phyloP scores from a whole-genome alignment of 306 rosid genomes.

The Lagenaria siceraria region DNA sequence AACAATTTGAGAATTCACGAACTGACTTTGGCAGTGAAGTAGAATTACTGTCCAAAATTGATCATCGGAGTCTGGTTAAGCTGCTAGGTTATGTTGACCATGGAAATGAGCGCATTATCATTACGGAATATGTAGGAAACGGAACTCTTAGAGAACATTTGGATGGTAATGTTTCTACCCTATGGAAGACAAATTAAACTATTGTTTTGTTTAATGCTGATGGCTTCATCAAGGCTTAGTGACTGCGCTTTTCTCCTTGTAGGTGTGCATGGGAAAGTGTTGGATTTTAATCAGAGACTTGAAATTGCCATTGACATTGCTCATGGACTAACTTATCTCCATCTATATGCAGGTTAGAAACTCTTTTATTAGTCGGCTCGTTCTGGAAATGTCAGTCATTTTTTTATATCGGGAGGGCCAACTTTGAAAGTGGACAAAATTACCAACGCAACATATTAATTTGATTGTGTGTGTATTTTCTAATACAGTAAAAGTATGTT shows the following conservation, averaged over 20 bases:
- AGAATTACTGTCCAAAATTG: slow-evolving; percentile 83
- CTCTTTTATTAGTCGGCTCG: slow-evolving; percentile 3
- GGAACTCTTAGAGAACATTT: slow-evolving; percentile 93
- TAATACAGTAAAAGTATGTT: neutral
- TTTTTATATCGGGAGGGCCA: neutral
- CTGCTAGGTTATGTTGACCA: slow-evolving; percentile 68
- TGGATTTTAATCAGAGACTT: slow-evolving; percentile 93
- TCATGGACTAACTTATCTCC: slow-evolving; percentile 91
- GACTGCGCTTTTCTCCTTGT: slow-evolving; percentile 20
- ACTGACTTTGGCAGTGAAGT: slow-evolving; percentile 87
- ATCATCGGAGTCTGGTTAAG: slow-evolving; percentile 92
- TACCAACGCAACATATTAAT: neutral
- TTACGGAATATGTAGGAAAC: slow-evolving; percentile 76
- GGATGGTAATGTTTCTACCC: slow-evolving; percentile 56
- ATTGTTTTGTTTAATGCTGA: slow-evolving; percentile 1
- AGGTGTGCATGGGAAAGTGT: slow-evolving; percentile 63
- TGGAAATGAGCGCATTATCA: slow-evolving; percentile 79
- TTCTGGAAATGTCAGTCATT: neutral
- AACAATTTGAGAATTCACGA: slow-evolving; percentile 53
- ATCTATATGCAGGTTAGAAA: slow-evolving; percentile 67
- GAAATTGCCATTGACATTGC: slow-evolving; percentile 95
- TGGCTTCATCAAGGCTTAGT: slow-evolving; percentile 3
- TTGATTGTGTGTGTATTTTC: neutral
- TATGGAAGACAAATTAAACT: neutral
- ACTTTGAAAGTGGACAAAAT: neutral